Evolutionary conservation across 2,329 filamentous ascomycete genomes (phyloP), one percentile per base, ranked within the genome.

Genomic region (Ophiostoma pallidulum): DNA sequence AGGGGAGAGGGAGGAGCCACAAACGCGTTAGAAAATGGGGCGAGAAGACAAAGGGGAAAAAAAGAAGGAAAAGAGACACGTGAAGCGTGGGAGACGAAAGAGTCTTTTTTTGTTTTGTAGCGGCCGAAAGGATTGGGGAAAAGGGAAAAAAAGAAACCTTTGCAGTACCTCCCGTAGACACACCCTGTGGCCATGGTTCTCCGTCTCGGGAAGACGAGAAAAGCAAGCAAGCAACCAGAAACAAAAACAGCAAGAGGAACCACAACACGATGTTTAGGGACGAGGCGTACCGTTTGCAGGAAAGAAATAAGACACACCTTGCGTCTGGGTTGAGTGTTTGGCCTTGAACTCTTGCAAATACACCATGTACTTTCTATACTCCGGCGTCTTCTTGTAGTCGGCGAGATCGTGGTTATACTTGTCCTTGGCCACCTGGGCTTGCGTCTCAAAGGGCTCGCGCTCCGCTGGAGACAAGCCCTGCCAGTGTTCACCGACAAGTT

Each of bases 401-500:
- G 74, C 69, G 51, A 90, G 68, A 53, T 86, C 78, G n/a, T 74
- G 70, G 54, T 84, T 84, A 60, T 88, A 91, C 55, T 74, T 83
- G 55, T 90, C 84, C 64, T 91, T 91, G 22, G 82, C 82, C 14
- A 73, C 65, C 50, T 82, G 80, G 20, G 86, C 85, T 58, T 85
- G 79, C 33, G 74, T 75, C 61, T 91, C 86, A 56, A 77, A 91
- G 0, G 74, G 72, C 58, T 88, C 85, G 58, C 86, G 85, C 55
- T 86, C 80, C 1, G 69, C 64, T 1, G 78, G 71, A 2, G 77
- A 70, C 8, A 91, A 65, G 45, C 78, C 81, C 60, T 91, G 86
- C 86, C 86, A 91, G 58, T 84, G 78, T 59, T 91, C 85, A 7
- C 86, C 86, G 1, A 90, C 86, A 1, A 88, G 68, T 58, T 90